Base-by-base conservation (phyloP, 169 alveolate genomes). In the Eimeria maxima region DNA sequence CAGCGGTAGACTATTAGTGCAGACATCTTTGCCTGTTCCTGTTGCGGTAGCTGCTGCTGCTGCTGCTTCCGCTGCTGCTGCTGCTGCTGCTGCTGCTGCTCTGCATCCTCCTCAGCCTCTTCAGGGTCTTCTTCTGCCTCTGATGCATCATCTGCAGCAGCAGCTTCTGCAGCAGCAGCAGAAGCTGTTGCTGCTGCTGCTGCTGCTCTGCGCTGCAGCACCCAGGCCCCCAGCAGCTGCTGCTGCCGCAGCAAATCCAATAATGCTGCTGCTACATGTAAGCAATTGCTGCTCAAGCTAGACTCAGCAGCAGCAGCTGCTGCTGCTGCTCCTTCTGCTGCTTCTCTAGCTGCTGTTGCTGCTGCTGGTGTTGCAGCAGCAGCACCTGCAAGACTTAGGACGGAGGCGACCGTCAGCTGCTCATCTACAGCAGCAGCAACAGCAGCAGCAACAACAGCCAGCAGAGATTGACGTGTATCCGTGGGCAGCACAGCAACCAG, bases 401-500 rank as follows among this genome's bases (percentile, higher is more conserved):
- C 67, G 29, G 69, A 78, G 69, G 47, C 69, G 11, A 67, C 57
- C 3, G 89, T 22, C 24, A 45, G 69, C 42, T 22, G 89, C 33
- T 78, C 67, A 22, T 78, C 89, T 20, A 78, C 24, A 22, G 89
- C 89, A 78, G 89, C 65, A 78, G 89, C 33, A n/a, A 44, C 69
- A 45, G 89, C 89, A 78, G 89, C 89, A 47, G 65, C 67, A 78
- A 78, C 13, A 47, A 78, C 38, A 18, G 24, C 89, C 33, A 78
- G 33, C 29, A 7, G 45, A 29, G 89, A 27, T 2, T 33, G 89
- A 27, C 13, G 6, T 20, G 57, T 20, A 4, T 22, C 65, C 8
- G 89, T 13, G 20, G 89, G 89, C 69, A 78, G 89, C 38, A 44
- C 89, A 14, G 89, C 69, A 22, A 14, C 3, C 45, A 42, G 50